Evolutionary conservation across 495 filamentous ascomycete species (phyloP), one percentile per base, ranked within the genome.

Genomic region (Terfezia claveryi): DNA sequence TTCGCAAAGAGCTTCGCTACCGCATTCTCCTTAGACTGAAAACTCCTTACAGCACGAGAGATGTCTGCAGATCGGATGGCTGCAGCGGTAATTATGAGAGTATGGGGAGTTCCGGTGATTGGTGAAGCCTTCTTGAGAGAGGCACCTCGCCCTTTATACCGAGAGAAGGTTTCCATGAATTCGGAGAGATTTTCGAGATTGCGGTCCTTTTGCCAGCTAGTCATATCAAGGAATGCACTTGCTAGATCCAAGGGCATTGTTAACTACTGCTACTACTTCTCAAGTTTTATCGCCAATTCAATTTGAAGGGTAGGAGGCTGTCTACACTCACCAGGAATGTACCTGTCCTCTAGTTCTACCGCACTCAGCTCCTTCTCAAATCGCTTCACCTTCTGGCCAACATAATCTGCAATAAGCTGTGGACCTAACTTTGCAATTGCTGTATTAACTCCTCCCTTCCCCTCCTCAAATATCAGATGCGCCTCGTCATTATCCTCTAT

Each of bases 1-100:
- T 98, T 98, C 8, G 92, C 89, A 67, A 98, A 98, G 52, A 96
- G 73, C 67, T 98, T 98, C 23, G 83, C 86, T 2, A 96, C 79
- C 49, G 73, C 71, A 27, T 74, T 78, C 20, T 83, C 76, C 66
- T 88, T 87, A 12, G 73, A 80, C 61, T 87, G 81, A 63, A 87
- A 93, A 54, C 76, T 74, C 37, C 83, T 78, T 16, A 95, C 69
- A 6, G 79, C 74, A 59, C 87, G 76, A 3, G 82, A 76, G 20
- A 89, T 58, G 64, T 94, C 80, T 1, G 86, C 85, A 2, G 89
- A 84, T 58, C 89, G 73, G 37, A 93, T 69, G 0, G 81, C 89
- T n/a, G 85, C 83, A 14, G 71, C 72, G 8, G 87, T 78, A 5
- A 94, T 71, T 49, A 94, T 76, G 49, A 96, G 67, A 2, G 89